These are phyloP conservation scores for Colletotrichum endophyticum DNA, from an alignment of 2,329 filamentous ascomycete species.

Conservation along the genomic window DNA sequence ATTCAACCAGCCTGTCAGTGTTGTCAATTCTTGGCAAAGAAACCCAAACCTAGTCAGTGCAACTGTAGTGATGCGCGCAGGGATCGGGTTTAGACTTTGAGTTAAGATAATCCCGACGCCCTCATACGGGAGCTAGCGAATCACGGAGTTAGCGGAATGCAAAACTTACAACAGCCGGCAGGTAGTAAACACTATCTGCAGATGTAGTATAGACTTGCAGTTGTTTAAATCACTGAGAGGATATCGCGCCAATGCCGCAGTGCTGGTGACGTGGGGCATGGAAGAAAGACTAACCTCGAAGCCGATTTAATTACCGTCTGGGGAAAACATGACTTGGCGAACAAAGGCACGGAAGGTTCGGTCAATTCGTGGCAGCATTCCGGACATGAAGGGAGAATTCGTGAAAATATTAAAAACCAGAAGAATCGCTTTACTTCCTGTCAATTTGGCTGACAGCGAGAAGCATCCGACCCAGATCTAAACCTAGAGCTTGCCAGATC, in stretches of 20 bases:
- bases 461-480: neutral
- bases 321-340: neutral
- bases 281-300: fast-evolving
- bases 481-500: neutral
- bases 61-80: neutral
- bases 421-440: neutral
- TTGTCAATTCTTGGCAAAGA: neutral
- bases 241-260: neutral
- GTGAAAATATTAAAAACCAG: neutral
- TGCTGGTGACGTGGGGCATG: neutral
- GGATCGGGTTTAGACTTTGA: neutral
- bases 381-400: neutral
- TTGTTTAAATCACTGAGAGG: fast-evolving
- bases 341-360: neutral
- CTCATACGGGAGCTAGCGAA: neutral
- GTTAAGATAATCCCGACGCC: neutral
- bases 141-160: neutral
- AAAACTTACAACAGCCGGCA: neutral
- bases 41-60: neutral
- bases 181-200: neutral
- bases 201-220: too few relatives aligned
- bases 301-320: neutral
- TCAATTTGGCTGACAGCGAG: neutral
- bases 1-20: neutral
- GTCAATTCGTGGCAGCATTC: neutral